Evolutionary conservation across 164 flowering plant genomes (phyloP).

Genomic region (Taxillus chinensis): DNA sequence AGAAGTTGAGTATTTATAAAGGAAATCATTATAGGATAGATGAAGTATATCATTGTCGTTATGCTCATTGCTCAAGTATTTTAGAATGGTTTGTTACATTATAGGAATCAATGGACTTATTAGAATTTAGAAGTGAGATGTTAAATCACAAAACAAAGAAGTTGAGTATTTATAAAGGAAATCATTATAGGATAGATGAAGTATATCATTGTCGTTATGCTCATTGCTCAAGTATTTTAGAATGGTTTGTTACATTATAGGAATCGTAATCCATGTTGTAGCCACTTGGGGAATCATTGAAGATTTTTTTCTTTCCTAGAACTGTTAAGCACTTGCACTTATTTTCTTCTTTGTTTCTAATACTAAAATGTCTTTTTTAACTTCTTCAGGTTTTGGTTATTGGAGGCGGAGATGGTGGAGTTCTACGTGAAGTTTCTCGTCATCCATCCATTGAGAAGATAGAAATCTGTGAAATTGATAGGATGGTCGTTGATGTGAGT

Average conservation of each 20-base stretch:
- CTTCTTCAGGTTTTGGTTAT: constrained; percentile 78
- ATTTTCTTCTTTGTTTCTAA: background rate
- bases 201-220: too few relatives aligned
- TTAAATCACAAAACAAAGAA: too few relatives aligned
- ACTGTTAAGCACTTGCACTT: background rate
- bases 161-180: too few relatives aligned
- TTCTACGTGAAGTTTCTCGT: constrained; percentile 87
- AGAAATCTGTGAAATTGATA: constrained; percentile 93
- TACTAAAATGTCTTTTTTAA: background rate
- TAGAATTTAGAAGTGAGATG: too few relatives aligned
- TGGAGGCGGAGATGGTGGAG: constrained; percentile 99
- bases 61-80: background rate
- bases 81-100: background rate
- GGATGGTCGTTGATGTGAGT: constrained; percentile 95
- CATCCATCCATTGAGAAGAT: constrained; percentile 84
- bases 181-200: too few relatives aligned
- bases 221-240: background rate
- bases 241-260: background rate
- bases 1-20: too few relatives aligned
- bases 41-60: too few relatives aligned
- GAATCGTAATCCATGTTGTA: background rate
- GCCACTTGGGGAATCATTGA: background rate
- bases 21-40: too few relatives aligned
- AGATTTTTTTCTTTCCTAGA: background rate
- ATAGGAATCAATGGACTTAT: too few relatives aligned